Evolutionary conservation across 2,329 filamentous ascomycete species (phyloP), one percentile per base, ranked within the genome.

Genomic region (Coniella lustricola): DNA sequence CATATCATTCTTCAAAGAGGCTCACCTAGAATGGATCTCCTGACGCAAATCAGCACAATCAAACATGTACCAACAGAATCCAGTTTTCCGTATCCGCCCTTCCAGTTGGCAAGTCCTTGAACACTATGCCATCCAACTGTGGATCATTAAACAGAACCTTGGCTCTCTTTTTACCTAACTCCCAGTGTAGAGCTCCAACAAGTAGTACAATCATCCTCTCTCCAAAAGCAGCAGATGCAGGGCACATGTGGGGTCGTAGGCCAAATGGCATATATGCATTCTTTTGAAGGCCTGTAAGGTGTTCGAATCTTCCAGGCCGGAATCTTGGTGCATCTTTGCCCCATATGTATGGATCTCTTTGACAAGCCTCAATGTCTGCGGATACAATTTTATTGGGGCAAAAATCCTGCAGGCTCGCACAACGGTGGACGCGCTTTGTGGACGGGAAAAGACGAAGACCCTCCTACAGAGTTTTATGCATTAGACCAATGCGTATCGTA

Each of bases 11-110:
- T n/a, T n/a, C n/a, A n/a, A n/a, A n/a, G n/a, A n/a, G n/a, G n/a
- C n/a, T 49, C 72, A 85, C 10, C 25, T 29, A 10, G 25, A 29
- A 29, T 29, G 64, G 76, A 53, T 78, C 74, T 0, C 86, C 82
- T 60, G 77, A 77, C 25, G 25, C 25, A n/a, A n/a, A n/a, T 29
- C 25, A 29, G n/a, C n/a, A 29, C 25, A 10, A 5, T 29, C 25
- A 29, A 29, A 10, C 25, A 5, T 29, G 10, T 10, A 29, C 25
- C 10, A 29, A 5, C 25, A 29, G 10, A 29, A 37, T 8, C 35
- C 35, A 37, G 9, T 37, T 7, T n/a, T 20, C 35, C 17, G 20
- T 37, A 37, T 37, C 35, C 5, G 7, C 17, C 20, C 35, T 17
- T 13, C 35, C 35, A 18, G 35, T 37, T 4, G 35, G 35, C 17